Base-by-base conservation (phyloP, 208 protist genomes). In the Leishmania mexicana region DNA sequence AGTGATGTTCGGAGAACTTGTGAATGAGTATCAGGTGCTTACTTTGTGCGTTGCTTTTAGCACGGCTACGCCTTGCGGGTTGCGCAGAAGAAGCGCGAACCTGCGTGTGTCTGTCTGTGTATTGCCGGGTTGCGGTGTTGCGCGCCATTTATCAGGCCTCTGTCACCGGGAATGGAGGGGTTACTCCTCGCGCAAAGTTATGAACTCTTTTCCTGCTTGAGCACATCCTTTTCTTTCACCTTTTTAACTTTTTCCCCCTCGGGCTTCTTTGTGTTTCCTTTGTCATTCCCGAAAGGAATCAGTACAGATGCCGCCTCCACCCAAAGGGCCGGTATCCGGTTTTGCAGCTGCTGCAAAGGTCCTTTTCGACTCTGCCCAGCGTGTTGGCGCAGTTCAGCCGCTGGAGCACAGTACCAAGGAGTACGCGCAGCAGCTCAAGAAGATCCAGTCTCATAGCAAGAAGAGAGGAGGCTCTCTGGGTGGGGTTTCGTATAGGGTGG, bases 341-440 rank as follows among this genome's bases (percentile, higher is more conserved):
- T 96, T 97, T 83, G 92, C 89, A n/a, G 90, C 92, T 1, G 94
- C 92, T 2, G 94, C 94, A 38, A 93, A 90, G 74, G 92, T 97
- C 54, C 80, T 97, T 13, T 96, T 97, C 75, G 89, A 96, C 57
- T 96, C 94, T 6, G 94, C 93, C 19, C 92, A 92, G 75, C 95
- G 94, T 40, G 87, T 91, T 2, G 94, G 94, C 4, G 94, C 92
- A 24, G 89, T 97, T 13, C 85, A 93, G 78, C 89, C 91, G 58
- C 76, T 96, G 13, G 89, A 90, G 42, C 92, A 85, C 40, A 89
- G 85, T 72, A 87, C 81, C 72, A 89, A 88, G 42, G 76, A 88
- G 68, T 96, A 95, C 68, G 88, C 90, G 21, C 87, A 95, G 58
- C 90, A 97, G 40, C 84, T 96, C 6, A 96, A 93, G 79, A 95